Conservation (phyloP, 1,139 yeast species). For the Suhomyces terraborum region DNA sequence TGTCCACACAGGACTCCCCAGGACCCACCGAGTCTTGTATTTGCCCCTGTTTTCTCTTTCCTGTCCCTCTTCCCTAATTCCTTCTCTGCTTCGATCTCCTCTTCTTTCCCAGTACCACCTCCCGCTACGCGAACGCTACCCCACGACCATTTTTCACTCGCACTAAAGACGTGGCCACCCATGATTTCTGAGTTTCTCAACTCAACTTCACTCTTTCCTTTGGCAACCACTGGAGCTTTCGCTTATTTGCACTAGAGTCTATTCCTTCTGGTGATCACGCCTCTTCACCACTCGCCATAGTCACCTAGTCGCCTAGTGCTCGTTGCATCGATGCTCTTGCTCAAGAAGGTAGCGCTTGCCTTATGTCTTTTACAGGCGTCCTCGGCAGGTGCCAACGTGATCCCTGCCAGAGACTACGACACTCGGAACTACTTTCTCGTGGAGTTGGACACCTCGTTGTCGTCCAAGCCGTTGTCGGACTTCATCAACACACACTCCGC, state of each 20-base stretch:
- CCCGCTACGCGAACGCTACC: too few species aligned
- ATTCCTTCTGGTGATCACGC: too few species aligned
- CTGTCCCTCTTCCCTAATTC: neutral
- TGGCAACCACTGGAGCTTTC: neutral
- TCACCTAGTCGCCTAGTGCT: neutral
- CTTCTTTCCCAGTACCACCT: neutral
- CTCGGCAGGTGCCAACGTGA: conserved; percentile 10
- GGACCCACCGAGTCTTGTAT: too few species aligned
- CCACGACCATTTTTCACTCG: conserved; percentile 1
- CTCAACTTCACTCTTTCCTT: too few species aligned
- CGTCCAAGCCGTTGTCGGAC: conserved; percentile 29
- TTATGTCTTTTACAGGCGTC: conserved; percentile 6
- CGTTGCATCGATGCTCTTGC: conserved; percentile 7
- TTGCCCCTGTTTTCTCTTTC: neutral
- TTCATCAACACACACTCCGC: conserved; percentile 39
- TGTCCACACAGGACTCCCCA: too few species aligned
- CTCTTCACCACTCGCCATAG: neutral
- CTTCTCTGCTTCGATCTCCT: neutral
- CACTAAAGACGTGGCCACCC: conserved; percentile 1
- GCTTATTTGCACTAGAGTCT: too few species aligned
- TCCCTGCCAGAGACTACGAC: conserved; percentile 42
- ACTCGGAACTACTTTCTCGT: conserved; percentile 56
- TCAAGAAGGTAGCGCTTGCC: conserved; percentile 3
- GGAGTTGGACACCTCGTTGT: conserved; percentile 46
- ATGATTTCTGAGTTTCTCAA: neutral